Evolutionary conservation across 805 yeast genomes (phyloP).

Genomic region (Pichia cabralensis): DNA sequence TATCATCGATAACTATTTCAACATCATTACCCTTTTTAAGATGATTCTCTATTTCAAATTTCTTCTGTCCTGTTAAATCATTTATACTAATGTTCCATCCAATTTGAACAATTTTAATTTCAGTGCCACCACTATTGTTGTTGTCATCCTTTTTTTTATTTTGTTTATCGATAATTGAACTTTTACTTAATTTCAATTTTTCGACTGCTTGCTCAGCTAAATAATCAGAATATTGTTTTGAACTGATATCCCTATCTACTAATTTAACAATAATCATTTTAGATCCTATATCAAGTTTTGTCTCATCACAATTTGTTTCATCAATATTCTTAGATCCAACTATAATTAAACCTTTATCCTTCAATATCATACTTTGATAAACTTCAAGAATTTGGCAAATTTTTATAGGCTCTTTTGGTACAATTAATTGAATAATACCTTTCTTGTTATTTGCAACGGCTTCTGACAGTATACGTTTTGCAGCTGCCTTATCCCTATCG

Average conservation of each 20-base stretch:
- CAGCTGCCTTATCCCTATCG: constrained; percentile 20
- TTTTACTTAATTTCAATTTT: constrained; percentile 11
- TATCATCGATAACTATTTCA: constrained; percentile 32
- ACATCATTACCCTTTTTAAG: constrained; percentile 35
- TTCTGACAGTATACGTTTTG: constrained; percentile 14
- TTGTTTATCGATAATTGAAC: constrained; percentile 10
- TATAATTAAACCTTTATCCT: constrained; percentile 19
- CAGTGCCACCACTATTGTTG: constrained; percentile 2
- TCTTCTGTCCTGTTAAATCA: constrained; percentile 44
- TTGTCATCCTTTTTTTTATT: constrained; percentile 4
- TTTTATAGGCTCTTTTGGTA: constrained; percentile 12
- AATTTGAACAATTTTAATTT: constrained; percentile 34
- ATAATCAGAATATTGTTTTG: constrained; percentile 21
- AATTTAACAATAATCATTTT: constrained; percentile 17
- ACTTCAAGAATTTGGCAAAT: constrained; percentile 8
- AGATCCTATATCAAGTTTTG: not conserved
- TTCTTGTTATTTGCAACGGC: constrained; percentile 10
- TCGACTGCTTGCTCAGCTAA: constrained; percentile 15
- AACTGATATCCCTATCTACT: constrained; percentile 16
- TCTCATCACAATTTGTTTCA: constrained; percentile 5
- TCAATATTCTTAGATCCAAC: constrained; percentile 11
- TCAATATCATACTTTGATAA: constrained; percentile 13
- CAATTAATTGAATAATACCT: constrained; percentile 16
- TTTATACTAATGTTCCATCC: constrained; percentile 48
- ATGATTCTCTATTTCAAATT: constrained; percentile 36